Evolutionary conservation across 768 basidiomycete species (phyloP), one percentile per base, ranked within the genome.

Genomic region (Tulasnella sp.): DNA sequence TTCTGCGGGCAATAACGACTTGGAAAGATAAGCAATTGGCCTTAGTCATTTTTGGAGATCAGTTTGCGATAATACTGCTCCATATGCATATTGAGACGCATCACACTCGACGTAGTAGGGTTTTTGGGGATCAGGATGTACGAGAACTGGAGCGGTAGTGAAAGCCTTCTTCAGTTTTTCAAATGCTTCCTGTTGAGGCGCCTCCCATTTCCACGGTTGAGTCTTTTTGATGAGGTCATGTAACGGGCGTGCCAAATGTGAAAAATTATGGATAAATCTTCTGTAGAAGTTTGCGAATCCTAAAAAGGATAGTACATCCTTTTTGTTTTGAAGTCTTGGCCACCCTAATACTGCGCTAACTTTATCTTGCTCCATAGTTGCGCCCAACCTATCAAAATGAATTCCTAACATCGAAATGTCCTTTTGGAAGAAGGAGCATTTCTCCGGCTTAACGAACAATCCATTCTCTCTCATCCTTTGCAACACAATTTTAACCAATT

Each of bases 211-310:
- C n/a, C n/a, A n/a, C n/a, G n/a, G n/a, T n/a, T n/a, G n/a, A n/a
- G n/a, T n/a, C n/a, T n/a, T n/a, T n/a, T n/a, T n/a, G n/a, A n/a
- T n/a, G n/a, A n/a, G n/a, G n/a, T n/a, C n/a, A n/a, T n/a, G n/a
- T n/a, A n/a, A n/a, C n/a, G n/a, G n/a, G n/a, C n/a, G n/a, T n/a
- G n/a, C n/a, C n/a, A n/a, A n/a, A n/a, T n/a, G n/a, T n/a, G 61
- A 58, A 54, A 54, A 64, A 7, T 51, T 28, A 4, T 31, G n/a
- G 19, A 64, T 62, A 57, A 64, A 63, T 0, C 60, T 37, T 8
- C 60, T 54, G 43, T 64, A 64, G 50, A 59, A 63, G 60, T 62
- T 63, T 10, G 58, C 57, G 52, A 64, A 61, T 9, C 63, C 61
- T 1, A 64, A 29, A 51, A 64, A 64, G 13, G 49, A 43, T 37